Evolutionary conservation across 306 rosid genomes (phyloP).

Genomic region (Pueraria montana): DNA sequence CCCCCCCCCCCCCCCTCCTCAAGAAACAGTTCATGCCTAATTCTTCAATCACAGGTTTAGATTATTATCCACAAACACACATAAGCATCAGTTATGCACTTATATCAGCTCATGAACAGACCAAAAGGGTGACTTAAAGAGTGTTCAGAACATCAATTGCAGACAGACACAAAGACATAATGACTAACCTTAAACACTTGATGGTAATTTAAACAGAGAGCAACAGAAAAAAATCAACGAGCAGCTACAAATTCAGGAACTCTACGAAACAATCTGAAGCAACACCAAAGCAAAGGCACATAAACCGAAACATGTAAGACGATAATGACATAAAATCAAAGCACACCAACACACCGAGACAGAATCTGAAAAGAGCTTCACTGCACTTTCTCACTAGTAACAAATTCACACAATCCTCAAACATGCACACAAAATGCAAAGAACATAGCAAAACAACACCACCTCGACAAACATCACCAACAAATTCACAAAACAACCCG

Average conservation of each 20-base stretch:
- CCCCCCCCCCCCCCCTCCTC: neutral
- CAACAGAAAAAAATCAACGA: neutral
- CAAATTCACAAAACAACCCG: neutral
- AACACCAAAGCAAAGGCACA: neutral
- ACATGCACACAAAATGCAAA: conserved; percentile 12
- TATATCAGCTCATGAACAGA: neutral
- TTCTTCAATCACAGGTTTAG: neutral
- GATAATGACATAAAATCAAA: neutral
- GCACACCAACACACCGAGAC: conserved; percentile 3
- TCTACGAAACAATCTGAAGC: conserved; percentile 22
- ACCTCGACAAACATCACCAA: neutral
- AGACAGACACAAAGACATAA: neutral
- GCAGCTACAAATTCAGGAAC: conserved; percentile 15
- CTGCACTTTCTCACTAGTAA: neutral
- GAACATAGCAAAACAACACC: conserved; percentile 6
- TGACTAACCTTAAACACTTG: neutral
- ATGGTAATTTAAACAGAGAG: neutral
- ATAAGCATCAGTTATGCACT: neutral
- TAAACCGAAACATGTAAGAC: neutral
- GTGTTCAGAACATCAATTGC: neutral
- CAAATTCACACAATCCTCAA: conserved; percentile 3
- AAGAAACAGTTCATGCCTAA: conserved; percentile 1
- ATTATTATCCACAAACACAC: conserved; percentile 9
- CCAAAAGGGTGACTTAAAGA: neutral
- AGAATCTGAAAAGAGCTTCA: neutral